Percentiles rank a stretch among this genome's conserved stretches.
phyloP scores from a whole-genome alignment of 331 rosid species.

The Arachis monticola region DNA sequence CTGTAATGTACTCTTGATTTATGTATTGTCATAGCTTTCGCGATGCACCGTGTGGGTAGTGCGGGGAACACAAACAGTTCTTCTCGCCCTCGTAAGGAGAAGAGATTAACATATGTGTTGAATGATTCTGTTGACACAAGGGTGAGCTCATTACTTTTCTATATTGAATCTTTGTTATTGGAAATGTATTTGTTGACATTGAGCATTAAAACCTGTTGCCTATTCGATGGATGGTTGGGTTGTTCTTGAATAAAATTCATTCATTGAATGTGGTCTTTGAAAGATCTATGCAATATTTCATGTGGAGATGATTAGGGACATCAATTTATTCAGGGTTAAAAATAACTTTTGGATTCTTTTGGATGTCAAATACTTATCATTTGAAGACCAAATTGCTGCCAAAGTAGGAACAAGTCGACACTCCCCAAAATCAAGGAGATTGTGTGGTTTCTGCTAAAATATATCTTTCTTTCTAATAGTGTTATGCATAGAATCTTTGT shows the following conservation, averaged over 20 bases:
- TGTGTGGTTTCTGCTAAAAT: slow-evolving; percentile 22
- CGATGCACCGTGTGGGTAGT: slow-evolving; percentile 99
- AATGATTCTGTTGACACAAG: slow-evolving; percentile 77
- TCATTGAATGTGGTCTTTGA: slow-evolving; percentile 22
- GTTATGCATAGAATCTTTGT: slow-evolving; percentile 13
- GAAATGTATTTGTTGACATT: background rate
- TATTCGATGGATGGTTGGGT: slow-evolving; percentile 9
- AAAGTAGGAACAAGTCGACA: slow-evolving; percentile 17
- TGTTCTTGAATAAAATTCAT: slow-evolving; percentile 16
- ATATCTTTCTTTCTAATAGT: background rate
- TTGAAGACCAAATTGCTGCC: slow-evolving; percentile 9
- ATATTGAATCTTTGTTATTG: slow-evolving; percentile 15
- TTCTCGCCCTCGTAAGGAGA: slow-evolving; percentile 92
- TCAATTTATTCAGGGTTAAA: slow-evolving; percentile 11
- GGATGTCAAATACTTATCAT: background rate
- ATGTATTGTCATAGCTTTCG: slow-evolving; percentile 50
- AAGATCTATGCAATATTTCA: slow-evolving; percentile 3
- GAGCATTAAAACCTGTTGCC: slow-evolving; percentile 24
- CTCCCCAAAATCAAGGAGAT: background rate
- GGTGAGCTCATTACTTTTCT: slow-evolving; percentile 55
- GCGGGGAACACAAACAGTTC: slow-evolving; percentile 86
- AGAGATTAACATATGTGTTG: slow-evolving; percentile 89
- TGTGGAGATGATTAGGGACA: slow-evolving; percentile 19
- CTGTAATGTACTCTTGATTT: slow-evolving; percentile 29
- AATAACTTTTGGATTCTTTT: background rate